These are phyloP conservation scores for Fusarium sororula DNA, from an alignment of 2,329 filamentous ascomycete species.

Conservation along the genomic window DNA sequence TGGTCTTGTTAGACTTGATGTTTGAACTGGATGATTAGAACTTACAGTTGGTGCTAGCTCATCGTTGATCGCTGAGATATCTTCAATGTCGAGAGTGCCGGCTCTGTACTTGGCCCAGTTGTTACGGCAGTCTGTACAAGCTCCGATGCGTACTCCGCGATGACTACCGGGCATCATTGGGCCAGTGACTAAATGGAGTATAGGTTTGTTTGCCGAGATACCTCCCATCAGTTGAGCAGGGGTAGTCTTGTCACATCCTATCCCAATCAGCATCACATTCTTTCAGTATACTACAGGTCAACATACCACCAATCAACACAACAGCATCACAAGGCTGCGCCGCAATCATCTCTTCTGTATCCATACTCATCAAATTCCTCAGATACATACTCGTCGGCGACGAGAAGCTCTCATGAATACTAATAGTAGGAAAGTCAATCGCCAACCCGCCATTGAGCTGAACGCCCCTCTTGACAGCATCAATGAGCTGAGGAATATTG, in stretches of 20 bases:
- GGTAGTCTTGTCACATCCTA: slow-evolving; percentile 78
- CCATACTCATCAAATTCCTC: slow-evolving; percentile 80
- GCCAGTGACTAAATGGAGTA: slow-evolving; percentile 74
- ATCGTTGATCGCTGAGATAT: slow-evolving; percentile 75
- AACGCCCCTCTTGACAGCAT: slow-evolving; percentile 74
- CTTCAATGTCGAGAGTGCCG: slow-evolving; percentile 74
- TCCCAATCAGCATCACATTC: rapidly evolving
- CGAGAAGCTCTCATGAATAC: slow-evolving; percentile 74
- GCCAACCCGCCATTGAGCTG: slow-evolving; percentile 73
- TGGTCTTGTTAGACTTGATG: neutral
- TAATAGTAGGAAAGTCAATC: slow-evolving; percentile 79
- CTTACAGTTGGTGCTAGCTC: slow-evolving; percentile 75
- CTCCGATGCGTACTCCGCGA: slow-evolving; percentile 70
- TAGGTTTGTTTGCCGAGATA: slow-evolving; percentile 77
- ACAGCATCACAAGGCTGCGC: slow-evolving; percentile 76
- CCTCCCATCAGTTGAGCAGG: slow-evolving; percentile 80
- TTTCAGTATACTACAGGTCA: rapidly evolving
- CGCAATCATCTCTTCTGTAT: slow-evolving; percentile 80
- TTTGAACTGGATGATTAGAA: neutral
- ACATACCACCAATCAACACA: slow-evolving; percentile 70
- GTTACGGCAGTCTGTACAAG: slow-evolving; percentile 78
- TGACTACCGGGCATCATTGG: slow-evolving; percentile 80
- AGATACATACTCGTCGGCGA: slow-evolving; percentile 79
- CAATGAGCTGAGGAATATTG: slow-evolving; percentile 75
- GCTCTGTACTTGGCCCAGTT: slow-evolving; percentile 77